A percentile compares a stretch with the other conserved stretches of the same genome.
phyloP scores from a whole-genome alignment of 139 green algal genomes.

The Klebsormidium nitens region DNA sequence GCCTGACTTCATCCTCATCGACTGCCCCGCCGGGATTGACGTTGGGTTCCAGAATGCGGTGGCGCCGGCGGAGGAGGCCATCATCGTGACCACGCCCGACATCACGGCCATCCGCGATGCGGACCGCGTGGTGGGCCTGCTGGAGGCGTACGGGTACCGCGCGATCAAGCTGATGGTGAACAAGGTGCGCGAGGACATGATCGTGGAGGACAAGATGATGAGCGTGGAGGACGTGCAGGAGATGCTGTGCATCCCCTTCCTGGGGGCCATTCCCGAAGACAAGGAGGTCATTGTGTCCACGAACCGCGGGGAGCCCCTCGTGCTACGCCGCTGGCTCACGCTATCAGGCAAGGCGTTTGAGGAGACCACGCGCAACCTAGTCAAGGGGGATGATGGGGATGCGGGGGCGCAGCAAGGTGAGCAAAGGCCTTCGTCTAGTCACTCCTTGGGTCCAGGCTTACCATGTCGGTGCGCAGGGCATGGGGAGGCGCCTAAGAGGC shows the following conservation, averaged over 20 bases:
- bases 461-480: no score
- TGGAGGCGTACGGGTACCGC: conserved; percentile 82
- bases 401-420: no score
- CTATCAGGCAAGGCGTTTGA: conserved; percentile 81
- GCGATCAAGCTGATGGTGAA: conserved; percentile 87
- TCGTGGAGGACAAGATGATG: conserved; percentile 91
- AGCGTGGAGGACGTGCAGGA: conserved; percentile 80
- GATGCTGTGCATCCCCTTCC: conserved; percentile 77
- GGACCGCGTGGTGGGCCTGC: conserved; percentile 77
- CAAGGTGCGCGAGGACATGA: conserved; percentile 79
- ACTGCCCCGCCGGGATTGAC: conserved; percentile 81
- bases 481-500: no score
- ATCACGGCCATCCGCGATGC: conserved; percentile 81
- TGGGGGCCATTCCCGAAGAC: conserved; percentile 72
- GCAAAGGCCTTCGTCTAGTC: no score
- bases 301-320: conserved; percentile 81
- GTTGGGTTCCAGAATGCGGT: conserved; percentile 89
- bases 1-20: conserved; percentile 77
- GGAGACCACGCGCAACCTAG: conserved; percentile 68
- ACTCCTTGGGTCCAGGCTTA: no score
- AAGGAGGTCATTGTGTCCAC: conserved; percentile 78
- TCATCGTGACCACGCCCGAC: conserved; percentile 86
- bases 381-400: conserved; percentile 38
- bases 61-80: conserved; percentile 69
- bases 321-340: conserved; percentile 83